These are phyloP conservation scores for Auxenochlorella pyrenoidosa DNA, from an alignment of 139 green algal genomes.

Conservation along the genomic window DNA sequence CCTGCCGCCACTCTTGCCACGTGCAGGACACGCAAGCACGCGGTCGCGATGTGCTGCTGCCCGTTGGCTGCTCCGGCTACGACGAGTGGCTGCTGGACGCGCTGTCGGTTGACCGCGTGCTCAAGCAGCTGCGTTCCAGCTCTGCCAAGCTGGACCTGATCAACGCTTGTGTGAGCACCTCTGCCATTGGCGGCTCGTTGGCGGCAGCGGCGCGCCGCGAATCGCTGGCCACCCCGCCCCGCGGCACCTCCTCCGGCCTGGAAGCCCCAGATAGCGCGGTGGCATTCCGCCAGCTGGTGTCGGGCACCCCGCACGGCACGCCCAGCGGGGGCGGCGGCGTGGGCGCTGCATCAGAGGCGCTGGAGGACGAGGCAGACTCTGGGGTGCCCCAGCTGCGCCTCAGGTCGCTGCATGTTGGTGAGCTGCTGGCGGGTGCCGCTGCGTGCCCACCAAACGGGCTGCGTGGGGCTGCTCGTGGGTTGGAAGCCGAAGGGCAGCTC, in stretches of 20 bases:
- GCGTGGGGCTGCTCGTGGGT: not conserved
- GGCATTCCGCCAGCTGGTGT: constrained; percentile 1
- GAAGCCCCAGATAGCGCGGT: not conserved
- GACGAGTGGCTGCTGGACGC: constrained; percentile 71
- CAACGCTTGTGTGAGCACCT: constrained; percentile 23
- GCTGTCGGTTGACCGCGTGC: constrained; percentile 47
- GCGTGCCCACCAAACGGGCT: not conserved
- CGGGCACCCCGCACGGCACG: not conserved
- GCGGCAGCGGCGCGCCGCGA: not conserved
- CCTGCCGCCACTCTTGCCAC: not conserved
- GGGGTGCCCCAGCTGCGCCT: constrained; percentile 10
- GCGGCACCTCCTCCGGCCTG: not conserved
- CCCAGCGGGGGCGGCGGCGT: constrained; percentile 5
- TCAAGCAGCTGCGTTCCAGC: constrained; percentile 34
- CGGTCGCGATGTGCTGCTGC: constrained; percentile 51
- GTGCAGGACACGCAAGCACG: constrained; percentile 45
- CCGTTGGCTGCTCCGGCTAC: constrained; percentile 61
- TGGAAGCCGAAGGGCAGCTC: too few relatives aligned
- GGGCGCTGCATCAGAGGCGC: not conserved
- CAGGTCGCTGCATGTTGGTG: constrained; percentile 23
- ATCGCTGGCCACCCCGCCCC: not conserved
- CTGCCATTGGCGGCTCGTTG: not conserved
- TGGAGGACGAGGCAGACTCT: not conserved
- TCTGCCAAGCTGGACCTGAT: not conserved
- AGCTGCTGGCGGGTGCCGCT: not conserved